phyloP scores from a whole-genome alignment of 306 rosid species.

The Senna siamea region DNA sequence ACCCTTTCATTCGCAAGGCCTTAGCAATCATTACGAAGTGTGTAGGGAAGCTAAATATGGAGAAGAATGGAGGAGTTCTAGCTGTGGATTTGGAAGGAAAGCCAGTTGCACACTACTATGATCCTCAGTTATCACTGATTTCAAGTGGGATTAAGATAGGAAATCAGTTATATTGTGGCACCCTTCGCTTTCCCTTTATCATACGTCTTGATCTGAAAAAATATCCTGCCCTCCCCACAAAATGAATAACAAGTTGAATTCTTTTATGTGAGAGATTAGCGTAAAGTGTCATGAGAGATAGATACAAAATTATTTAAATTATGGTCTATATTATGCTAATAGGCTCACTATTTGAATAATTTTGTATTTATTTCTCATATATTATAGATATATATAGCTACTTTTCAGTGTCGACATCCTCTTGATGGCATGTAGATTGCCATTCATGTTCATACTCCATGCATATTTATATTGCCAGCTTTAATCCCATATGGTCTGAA shows the following conservation, averaged over 20 bases:
- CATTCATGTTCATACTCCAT: too few relatives aligned
- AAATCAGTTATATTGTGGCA: conserved; percentile 55
- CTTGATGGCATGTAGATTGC: too few relatives aligned
- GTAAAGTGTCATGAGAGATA: too few relatives aligned
- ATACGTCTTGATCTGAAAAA: conserved; percentile 55
- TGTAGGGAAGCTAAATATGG: not conserved
- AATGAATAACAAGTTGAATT: not conserved
- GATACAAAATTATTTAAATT: too few relatives aligned
- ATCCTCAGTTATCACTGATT: conserved; percentile 33
- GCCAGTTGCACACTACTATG: conserved; percentile 51
- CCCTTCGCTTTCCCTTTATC: conserved; percentile 45
- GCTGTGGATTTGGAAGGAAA: conserved; percentile 62
- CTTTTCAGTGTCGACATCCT: too few relatives aligned
- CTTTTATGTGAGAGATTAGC: too few relatives aligned
- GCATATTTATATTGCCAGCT: too few relatives aligned
- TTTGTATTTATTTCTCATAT: too few relatives aligned
- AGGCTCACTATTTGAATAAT: too few relatives aligned
- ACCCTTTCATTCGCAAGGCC: conserved; percentile 65
- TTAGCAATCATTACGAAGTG: conserved; percentile 39
- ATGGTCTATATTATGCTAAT: too few relatives aligned
- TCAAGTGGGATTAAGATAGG: conserved; percentile 54
- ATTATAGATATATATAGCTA: too few relatives aligned
- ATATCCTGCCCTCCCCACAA: conserved; percentile 45
- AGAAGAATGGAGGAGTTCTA: conserved; percentile 62
- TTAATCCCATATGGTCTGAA: too few relatives aligned